Conservation (phyloP, 2,329 filamentous ascomycete genomes). For the Penicillium sp. region DNA sequence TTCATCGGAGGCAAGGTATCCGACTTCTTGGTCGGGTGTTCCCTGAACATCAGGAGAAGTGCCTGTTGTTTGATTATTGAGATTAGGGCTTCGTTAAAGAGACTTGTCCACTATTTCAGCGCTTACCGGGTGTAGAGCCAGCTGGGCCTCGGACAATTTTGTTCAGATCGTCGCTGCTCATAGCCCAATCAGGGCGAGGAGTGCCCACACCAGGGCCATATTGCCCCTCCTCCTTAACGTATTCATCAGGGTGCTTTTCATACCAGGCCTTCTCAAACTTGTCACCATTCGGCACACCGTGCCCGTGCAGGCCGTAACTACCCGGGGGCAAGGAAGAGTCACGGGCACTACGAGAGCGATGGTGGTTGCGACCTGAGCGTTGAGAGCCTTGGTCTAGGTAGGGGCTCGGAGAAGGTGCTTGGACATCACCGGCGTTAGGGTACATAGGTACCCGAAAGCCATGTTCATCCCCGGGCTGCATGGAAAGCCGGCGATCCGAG, state of each 20-base stretch:
- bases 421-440: conserved; percentile 87
- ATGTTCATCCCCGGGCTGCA: conserved; percentile 69
- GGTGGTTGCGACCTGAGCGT: conserved; percentile 57
- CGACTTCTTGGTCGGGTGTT: conserved; percentile 87
- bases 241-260: conserved; percentile 81
- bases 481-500: conserved; percentile 55
- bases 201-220: conserved; percentile 60
- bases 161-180: conserved; percentile 88
- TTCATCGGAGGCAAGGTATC: conserved; percentile 82
- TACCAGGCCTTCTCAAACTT: conserved; percentile 91
- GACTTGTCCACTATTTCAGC: not conserved
- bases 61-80: conserved; percentile 49
- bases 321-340: conserved; percentile 75
- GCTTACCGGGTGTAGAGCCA: conserved; percentile 53
- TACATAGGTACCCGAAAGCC: conserved; percentile 97
- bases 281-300: conserved; percentile 72
- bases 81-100: conserved; percentile 8
- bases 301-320: conserved; percentile 90
- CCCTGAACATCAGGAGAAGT: conserved; percentile 62
- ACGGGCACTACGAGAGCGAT: conserved; percentile 69
- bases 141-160: conserved; percentile 72
- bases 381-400: conserved; percentile 48
- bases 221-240: conserved; percentile 69
- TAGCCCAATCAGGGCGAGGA: conserved; percentile 70
- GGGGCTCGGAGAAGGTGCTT: conserved; percentile 82